Evolutionary conservation across 176 grass and related monocot species (phyloP).

Genomic region (Oryza meridionalis): DNA sequence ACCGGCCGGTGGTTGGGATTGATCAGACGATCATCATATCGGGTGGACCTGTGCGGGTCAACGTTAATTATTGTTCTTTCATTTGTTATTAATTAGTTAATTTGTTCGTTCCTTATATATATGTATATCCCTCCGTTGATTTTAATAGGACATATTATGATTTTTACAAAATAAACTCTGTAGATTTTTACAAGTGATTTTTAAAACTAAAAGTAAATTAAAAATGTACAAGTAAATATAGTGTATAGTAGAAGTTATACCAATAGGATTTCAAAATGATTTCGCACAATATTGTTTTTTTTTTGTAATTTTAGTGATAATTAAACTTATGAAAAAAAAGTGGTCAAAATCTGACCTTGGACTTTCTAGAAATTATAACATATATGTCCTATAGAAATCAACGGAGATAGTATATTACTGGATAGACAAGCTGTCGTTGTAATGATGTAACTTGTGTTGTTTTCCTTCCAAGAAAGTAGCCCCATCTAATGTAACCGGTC

Average conservation of each 20-base stretch:
- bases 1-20: not conserved
- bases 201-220: not conserved
- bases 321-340: not conserved
- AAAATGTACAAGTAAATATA: not conserved
- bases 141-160: not conserved
- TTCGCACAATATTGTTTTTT: not conserved
- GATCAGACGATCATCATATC: not conserved
- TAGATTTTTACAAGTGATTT: not conserved
- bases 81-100: not conserved
- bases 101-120: not conserved
- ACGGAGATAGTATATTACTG: not conserved
- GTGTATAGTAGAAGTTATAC: not conserved
- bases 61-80: conserved; percentile 3
- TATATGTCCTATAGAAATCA: not conserved
- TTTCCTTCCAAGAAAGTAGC: not conserved
- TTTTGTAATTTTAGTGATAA: not conserved
- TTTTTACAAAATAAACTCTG: not conserved
- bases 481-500: not conserved
- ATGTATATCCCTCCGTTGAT: not conserved
- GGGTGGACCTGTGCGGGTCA: not conserved
- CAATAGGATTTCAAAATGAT: not conserved
- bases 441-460: not conserved
- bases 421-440: not conserved
- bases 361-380: too few relatives aligned
- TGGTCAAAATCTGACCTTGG: not conserved